A percentile compares a stretch with the other conserved stretches of the same genome.
Evolutionary conservation across 495 filamentous ascomycete species (phyloP).

Genomic region (Achaetomiella virescens): DNA sequence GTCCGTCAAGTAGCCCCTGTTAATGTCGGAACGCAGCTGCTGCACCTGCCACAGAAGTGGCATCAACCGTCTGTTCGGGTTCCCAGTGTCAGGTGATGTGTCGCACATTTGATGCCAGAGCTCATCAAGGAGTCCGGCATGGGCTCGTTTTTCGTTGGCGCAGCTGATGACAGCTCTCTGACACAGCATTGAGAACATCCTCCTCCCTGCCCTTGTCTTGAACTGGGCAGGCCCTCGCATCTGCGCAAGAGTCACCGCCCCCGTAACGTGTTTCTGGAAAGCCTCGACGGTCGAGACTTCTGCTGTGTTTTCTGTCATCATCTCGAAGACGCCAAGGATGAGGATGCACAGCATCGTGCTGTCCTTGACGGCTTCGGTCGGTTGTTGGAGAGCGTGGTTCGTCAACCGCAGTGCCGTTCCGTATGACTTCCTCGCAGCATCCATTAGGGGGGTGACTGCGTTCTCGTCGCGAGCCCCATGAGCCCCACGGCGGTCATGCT

Average conservation of each 20-base stretch:
- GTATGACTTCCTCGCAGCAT: constrained; percentile 43
- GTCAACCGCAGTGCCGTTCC: constrained; percentile 41
- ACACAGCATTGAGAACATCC: constrained; percentile 53
- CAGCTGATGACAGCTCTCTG: constrained; percentile 41
- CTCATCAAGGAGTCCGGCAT: constrained; percentile 34
- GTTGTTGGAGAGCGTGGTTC: constrained; percentile 49
- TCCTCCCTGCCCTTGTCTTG: constrained; percentile 45
- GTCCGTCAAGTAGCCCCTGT: constrained; percentile 31
- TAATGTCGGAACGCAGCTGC: constrained; percentile 41
- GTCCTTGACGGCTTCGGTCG: constrained; percentile 52
- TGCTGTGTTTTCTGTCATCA: constrained; percentile 44
- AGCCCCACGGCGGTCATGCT: constrained; percentile 47
- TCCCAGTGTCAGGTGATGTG: constrained; percentile 12
- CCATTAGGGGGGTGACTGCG: constrained; percentile 34
- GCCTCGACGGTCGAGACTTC: constrained; percentile 40
- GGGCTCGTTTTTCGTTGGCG: constrained; percentile 31
- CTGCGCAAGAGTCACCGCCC: constrained; percentile 51
- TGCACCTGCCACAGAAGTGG: constrained; percentile 38
- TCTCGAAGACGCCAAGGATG: constrained; percentile 53
- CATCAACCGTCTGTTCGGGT: constrained; percentile 27
- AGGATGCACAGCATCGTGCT: constrained; percentile 56
- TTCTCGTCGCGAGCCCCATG: constrained; percentile 41
- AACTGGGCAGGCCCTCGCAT: constrained; percentile 54
- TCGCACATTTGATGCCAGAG: constrained; percentile 32
- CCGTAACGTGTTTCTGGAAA: constrained; percentile 56